phyloP scores from a whole-genome alignment of 2,329 filamentous ascomycete species.

The Xylariaceae sp. region DNA sequence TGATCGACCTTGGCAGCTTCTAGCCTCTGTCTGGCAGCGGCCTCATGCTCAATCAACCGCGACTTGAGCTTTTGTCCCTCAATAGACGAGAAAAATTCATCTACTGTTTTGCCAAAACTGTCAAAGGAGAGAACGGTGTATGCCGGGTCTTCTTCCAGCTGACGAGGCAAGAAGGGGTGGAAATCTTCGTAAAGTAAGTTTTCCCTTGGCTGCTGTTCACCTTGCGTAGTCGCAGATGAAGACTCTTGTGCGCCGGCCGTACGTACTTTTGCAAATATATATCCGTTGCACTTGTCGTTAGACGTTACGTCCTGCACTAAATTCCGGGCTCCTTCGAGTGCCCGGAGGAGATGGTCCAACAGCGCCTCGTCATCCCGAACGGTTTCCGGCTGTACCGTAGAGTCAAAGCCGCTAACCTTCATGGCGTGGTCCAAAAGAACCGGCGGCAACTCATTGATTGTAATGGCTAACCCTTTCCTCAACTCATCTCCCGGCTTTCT shows the following conservation, averaged over 20 bases:
- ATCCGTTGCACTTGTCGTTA: slow-evolving; percentile 65
- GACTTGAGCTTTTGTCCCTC: slow-evolving; percentile 91
- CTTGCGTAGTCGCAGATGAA: slow-evolving; percentile 30
- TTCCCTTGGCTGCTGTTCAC: slow-evolving; percentile 36
- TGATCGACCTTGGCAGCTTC: slow-evolving; percentile 83
- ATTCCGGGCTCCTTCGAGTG: slow-evolving; percentile 64
- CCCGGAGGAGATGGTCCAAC: slow-evolving; percentile 61
- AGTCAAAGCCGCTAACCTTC: slow-evolving; percentile 63
- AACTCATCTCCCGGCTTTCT: slow-evolving; percentile 70
- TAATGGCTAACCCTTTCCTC: slow-evolving; percentile 72
- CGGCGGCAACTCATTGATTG: slow-evolving; percentile 84
- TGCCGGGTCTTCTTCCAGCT: slow-evolving; percentile 64
- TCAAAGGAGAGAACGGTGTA: slow-evolving; percentile 70
- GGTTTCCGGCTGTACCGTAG: slow-evolving; percentile 59
- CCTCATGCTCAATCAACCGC: slow-evolving; percentile 73
- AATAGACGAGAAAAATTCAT: slow-evolving; percentile 95
- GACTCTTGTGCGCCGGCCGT: slow-evolving; percentile 25
- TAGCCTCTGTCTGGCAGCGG: slow-evolving; percentile 74
- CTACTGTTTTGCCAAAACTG: slow-evolving; percentile 86
- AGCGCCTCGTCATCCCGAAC: slow-evolving; percentile 62
- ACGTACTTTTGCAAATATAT: slow-evolving; percentile 73
- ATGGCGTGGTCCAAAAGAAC: slow-evolving; percentile 84
- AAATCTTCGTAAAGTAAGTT: slow-evolving; percentile 85
- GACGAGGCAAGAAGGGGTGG: slow-evolving; percentile 80
- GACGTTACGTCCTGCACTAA: slow-evolving; percentile 65